These are phyloP conservation scores for Tylopilus sp. DNA, from an alignment of 1,284 basidiomycete genomes.

Conservation along the genomic window DNA sequence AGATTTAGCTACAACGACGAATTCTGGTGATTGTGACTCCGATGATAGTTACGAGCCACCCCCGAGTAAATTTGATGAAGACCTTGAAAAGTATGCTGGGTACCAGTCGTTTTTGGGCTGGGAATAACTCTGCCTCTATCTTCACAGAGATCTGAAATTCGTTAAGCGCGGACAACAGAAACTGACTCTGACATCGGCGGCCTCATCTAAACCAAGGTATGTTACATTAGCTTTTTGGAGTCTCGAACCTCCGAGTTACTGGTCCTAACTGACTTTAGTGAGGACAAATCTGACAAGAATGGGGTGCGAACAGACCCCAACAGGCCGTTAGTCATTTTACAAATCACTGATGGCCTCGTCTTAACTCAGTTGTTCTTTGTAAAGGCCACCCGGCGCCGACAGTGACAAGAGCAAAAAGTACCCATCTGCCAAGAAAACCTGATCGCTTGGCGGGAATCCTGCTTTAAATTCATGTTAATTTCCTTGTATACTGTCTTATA, in stretches of 20 bases:
- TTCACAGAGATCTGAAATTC: constrained; percentile 5
- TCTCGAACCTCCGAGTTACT: background rate
- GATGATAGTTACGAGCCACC: background rate
- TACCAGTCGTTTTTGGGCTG: background rate
- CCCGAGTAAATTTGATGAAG: background rate
- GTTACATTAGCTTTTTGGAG: background rate
- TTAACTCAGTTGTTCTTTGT: background rate
- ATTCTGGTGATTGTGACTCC: background rate
- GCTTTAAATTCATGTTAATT: background rate
- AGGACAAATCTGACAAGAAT: background rate
- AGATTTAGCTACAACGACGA: background rate
- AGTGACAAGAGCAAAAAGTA: background rate
- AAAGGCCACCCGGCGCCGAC: background rate
- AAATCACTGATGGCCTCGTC: background rate
- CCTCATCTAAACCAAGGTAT: constrained; percentile 2
- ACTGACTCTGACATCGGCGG: background rate
- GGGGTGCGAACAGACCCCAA: background rate
- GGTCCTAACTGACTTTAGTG: background rate
- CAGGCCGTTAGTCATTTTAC: constrained; percentile 10
- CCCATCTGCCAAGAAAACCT: background rate
- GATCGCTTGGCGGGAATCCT: too few species aligned
- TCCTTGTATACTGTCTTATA: background rate
- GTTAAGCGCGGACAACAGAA: constrained; percentile 1
- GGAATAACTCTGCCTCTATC: background rate
- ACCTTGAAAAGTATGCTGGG: background rate